Conservation (phyloP, 2,329 filamentous ascomycete genomes). For the Penicillium frequentans region DNA sequence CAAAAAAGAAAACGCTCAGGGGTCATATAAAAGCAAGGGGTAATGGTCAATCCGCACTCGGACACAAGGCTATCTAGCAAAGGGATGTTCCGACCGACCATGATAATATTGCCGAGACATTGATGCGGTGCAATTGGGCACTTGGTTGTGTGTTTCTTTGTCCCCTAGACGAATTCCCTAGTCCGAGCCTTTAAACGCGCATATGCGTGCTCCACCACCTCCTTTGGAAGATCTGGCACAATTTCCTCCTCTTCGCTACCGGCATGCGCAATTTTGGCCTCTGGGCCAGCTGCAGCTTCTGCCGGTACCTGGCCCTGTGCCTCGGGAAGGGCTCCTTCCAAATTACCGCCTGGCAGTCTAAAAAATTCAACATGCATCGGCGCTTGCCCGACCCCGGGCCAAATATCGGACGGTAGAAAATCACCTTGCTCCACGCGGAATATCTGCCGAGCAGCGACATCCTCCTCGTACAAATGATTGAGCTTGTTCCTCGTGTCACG, state of each 20-base stretch:
- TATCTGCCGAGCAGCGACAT: constrained; percentile 69
- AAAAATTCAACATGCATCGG: constrained; percentile 50
- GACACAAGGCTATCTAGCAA: neutral
- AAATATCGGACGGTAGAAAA: constrained; percentile 83
- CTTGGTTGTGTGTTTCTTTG: neutral
- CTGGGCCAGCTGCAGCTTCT: constrained; percentile 2
- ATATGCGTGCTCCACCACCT: constrained; percentile 45
- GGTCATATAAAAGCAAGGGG: neutral
- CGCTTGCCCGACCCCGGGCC: constrained; percentile 68
- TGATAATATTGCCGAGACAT: neutral
- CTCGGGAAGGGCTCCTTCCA: constrained; percentile 24
- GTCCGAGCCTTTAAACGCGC: constrained; percentile 38
- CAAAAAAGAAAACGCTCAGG: neutral
- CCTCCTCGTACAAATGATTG: constrained; percentile 71
- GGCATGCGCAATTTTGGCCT: constrained; percentile 13
- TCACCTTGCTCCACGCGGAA: constrained; percentile 84
- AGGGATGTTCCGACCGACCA: neutral
- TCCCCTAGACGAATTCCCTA: constrained; percentile 15
- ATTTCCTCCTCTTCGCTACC: constrained; percentile 31
- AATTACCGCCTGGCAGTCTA: constrained; percentile 36
- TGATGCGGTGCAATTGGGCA: neutral
- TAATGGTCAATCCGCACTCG: neutral
- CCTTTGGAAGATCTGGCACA: constrained; percentile 44
- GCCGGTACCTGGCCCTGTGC: constrained; percentile 1
- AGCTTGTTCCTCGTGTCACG: constrained; percentile 75